Percentiles rank a stretch among this genome's conserved stretches.
These are phyloP conservation scores for Sclerotinia trifoliorum DNA, from an alignment of 2,329 filamentous ascomycete genomes.

Conservation along the genomic window DNA sequence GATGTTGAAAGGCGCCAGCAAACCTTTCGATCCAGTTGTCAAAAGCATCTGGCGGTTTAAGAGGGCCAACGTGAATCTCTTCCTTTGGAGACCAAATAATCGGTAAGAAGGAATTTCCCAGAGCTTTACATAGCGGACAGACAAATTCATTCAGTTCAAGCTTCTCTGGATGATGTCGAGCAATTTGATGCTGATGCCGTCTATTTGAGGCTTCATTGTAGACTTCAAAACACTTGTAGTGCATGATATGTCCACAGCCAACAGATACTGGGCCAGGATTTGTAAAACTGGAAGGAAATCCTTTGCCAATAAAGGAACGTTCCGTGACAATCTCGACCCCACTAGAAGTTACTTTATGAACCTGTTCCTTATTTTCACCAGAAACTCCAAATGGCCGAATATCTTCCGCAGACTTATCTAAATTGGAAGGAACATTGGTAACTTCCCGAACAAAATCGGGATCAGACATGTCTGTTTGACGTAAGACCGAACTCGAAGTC, in stretches of 20 bases:
- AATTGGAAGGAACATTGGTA: constrained; percentile 70
- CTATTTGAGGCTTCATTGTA: constrained; percentile 83
- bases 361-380: constrained; percentile 74
- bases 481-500: constrained; percentile 79
- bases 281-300: constrained; percentile 70
- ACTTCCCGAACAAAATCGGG: constrained; percentile 82
- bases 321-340: constrained; percentile 72
- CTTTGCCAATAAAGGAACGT: constrained; percentile 81
- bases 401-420: constrained; percentile 81
- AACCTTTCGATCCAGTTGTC: constrained; percentile 43
- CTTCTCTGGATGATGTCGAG: constrained; percentile 86
- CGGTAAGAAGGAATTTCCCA: constrained; percentile 92
- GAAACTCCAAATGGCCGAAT: constrained; percentile 89
- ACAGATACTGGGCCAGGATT: constrained; percentile 77
- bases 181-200: constrained; percentile 88
- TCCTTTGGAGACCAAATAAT: constrained; percentile 94
- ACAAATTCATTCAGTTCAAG: constrained; percentile 83
- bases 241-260: constrained; percentile 98
- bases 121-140: constrained; percentile 92
- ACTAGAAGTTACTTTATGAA: constrained; percentile 72
- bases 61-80: constrained; percentile 73
- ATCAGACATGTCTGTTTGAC: constrained; percentile 82
- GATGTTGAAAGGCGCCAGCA: constrained; percentile 19
- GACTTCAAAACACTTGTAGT: constrained; percentile 90
- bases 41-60: constrained; percentile 62